These are phyloP conservation scores for Meira miltonrushii DNA, from an alignment of 1,284 basidiomycete genomes.

Conservation along the genomic window DNA sequence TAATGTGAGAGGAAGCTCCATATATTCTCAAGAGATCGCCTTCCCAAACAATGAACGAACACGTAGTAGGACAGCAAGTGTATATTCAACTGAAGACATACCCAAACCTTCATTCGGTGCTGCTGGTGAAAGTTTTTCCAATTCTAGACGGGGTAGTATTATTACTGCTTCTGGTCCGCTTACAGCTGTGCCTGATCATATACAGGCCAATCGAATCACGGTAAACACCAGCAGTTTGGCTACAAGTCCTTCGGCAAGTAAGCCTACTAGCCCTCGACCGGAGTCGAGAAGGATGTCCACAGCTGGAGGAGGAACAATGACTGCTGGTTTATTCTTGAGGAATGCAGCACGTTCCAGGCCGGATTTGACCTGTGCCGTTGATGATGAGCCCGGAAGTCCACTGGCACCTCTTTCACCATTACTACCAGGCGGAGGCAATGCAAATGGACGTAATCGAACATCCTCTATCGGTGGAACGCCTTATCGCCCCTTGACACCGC, in stretches of 20 bases:
- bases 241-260: not conserved
- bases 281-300: not conserved
- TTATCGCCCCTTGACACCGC: not conserved
- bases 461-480: not conserved
- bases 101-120: no score
- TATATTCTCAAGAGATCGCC: no score
- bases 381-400: no score
- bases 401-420: no score
- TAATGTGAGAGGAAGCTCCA: not conserved
- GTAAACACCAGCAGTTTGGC: not conserved
- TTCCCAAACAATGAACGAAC: no score
- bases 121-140: no score
- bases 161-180: not conserved
- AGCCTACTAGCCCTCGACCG: not conserved
- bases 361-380: no score
- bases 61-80: no score
- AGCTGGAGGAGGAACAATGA: constrained; percentile 8
- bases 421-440: not conserved
- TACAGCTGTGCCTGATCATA: not conserved
- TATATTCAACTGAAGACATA: no score
- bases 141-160: no score
- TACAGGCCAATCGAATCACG: not conserved
- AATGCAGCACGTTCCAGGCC: constrained; percentile 8
- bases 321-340: constrained; percentile 22
- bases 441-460: not conserved